Percentiles rank a stretch among this genome's conserved stretches.
Evolutionary conservation across 192 early-diverging fungal genomes (phyloP).

Genomic region (Chytriomyces hyalinus): DNA sequence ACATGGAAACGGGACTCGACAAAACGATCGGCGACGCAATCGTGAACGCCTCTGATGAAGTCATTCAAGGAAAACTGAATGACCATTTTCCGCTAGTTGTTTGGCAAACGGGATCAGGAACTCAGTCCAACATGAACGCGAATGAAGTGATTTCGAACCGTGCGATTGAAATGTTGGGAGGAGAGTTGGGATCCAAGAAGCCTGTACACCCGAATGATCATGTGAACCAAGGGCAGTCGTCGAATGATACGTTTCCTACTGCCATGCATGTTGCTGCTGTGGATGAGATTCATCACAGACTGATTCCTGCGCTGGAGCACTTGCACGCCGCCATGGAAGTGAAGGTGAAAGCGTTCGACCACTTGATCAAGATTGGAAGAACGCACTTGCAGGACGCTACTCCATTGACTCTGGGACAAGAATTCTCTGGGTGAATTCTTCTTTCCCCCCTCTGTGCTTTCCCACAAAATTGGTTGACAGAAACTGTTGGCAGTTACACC

Average conservation of each 20-base stretch:
- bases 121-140: conserved; percentile 82
- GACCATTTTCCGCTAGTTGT: conserved; percentile 99
- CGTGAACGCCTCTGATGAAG: conserved; percentile 61
- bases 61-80: conserved; percentile 88
- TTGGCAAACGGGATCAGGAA: conserved; percentile 96
- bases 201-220: conserved; percentile 99
- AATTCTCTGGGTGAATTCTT: conserved; percentile 92
- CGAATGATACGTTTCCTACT: conserved; percentile 99
- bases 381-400: conserved; percentile 99
- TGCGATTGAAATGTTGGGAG: conserved; percentile 90
- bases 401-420: conserved; percentile 95
- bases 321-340: conserved; percentile 80
- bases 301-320: conserved; percentile 84
- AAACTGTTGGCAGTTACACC: conserved; percentile 19
- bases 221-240: conserved; percentile 98
- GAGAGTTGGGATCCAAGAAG: conserved; percentile 88
- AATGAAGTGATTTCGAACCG: conserved; percentile 96
- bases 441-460: neutral
- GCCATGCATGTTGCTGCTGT: conserved; percentile 99
- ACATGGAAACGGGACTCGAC: conserved; percentile 89
- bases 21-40: conserved; percentile 83
- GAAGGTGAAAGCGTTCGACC: conserved; percentile 80
- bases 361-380: conserved; percentile 99
- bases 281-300: conserved; percentile 68
- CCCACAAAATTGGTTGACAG: too few species aligned